Evolutionary conservation across 495 filamentous ascomycete species (phyloP).

Genomic region (Aspergillus taichungensis): DNA sequence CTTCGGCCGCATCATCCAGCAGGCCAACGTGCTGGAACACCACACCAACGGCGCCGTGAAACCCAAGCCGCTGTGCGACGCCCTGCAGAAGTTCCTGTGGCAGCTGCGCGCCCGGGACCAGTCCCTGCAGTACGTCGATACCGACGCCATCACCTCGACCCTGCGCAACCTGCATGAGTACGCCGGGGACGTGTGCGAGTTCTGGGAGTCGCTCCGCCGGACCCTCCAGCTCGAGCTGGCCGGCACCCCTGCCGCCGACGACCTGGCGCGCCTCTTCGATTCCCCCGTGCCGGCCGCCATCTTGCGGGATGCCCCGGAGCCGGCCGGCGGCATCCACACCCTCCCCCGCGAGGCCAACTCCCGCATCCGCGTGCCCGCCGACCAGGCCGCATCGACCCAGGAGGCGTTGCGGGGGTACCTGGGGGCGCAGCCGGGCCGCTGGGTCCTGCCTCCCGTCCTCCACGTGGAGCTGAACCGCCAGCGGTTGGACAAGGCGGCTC

Average conservation of each 20-base stretch:
- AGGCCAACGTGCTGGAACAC: constrained; percentile 40
- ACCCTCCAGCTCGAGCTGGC: constrained; percentile 44
- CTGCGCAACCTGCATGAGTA: constrained; percentile 37
- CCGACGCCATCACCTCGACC: constrained; percentile 33
- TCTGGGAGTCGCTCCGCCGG: constrained; percentile 46
- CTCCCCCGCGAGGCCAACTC: constrained; percentile 34
- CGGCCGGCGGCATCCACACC: constrained; percentile 17
- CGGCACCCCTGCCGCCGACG: constrained; percentile 31
- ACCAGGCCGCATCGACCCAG: constrained; percentile 24
- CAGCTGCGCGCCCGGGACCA: constrained; percentile 27
- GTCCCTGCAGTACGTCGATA: constrained; percentile 34
- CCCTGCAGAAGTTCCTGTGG: constrained; percentile 40
- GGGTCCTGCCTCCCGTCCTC: constrained; percentile 41
- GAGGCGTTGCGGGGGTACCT: constrained; percentile 26
- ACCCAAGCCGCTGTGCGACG: constrained; percentile 44
- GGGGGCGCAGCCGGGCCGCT: constrained; percentile 25
- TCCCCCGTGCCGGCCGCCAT: constrained; percentile 15
- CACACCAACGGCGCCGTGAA: constrained; percentile 37
- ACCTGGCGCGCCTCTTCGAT: constrained; percentile 40
- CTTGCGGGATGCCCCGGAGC: background rate
- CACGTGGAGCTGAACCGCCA: constrained; percentile 54
- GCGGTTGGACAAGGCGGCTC: constrained; percentile 38
- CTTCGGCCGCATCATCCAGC: constrained; percentile 47
- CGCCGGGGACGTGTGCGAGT: constrained; percentile 39
- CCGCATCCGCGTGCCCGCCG: constrained; percentile 28